Evolutionary conservation across 768 basidiomycete species (phyloP).

Genomic region (Multifurca ochricompacta): DNA sequence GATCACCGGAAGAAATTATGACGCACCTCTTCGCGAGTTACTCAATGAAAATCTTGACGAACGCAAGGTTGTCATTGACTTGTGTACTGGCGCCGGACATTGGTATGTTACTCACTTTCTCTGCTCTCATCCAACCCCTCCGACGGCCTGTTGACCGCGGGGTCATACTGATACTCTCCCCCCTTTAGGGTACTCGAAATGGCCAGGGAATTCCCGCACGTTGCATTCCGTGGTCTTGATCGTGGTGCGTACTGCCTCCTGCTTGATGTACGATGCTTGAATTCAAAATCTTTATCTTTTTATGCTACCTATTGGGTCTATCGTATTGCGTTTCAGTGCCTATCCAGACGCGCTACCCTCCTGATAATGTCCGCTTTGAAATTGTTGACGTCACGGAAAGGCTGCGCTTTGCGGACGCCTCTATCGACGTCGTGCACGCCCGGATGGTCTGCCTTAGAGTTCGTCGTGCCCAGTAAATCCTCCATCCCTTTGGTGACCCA

Average conservation of each 20-base stretch:
- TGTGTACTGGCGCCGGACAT: constrained; percentile 68
- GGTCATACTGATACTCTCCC: neutral
- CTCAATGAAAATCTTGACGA: constrained; percentile 38
- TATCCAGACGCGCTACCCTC: constrained; percentile 58
- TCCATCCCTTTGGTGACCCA: constrained; percentile 9
- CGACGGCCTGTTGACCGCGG: neutral
- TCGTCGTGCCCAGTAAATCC: constrained; percentile 26
- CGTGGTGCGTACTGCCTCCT: constrained; percentile 48
- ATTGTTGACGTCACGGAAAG: constrained; percentile 49
- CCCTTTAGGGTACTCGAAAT: constrained; percentile 62
- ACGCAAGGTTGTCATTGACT: constrained; percentile 53
- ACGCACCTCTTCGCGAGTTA: constrained; percentile 51
- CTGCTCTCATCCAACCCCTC: constrained; percentile 20
- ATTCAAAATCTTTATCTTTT: neutral
- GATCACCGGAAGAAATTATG: constrained; percentile 48
- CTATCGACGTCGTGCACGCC: constrained; percentile 65
- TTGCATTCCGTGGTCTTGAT: constrained; percentile 63
- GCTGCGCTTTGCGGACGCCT: constrained; percentile 42
- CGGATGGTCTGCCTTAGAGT: constrained; percentile 54
- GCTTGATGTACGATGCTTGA: neutral
- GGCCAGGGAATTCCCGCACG: constrained; percentile 56
- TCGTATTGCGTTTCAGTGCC: constrained; percentile 42
- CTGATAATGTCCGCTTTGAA: constrained; percentile 55
- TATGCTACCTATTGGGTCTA: neutral
- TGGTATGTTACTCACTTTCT: constrained; percentile 42